phyloP scores from a whole-genome alignment of 1,284 basidiomycete genomes.

The Erythrobasidium hasegawianum region DNA sequence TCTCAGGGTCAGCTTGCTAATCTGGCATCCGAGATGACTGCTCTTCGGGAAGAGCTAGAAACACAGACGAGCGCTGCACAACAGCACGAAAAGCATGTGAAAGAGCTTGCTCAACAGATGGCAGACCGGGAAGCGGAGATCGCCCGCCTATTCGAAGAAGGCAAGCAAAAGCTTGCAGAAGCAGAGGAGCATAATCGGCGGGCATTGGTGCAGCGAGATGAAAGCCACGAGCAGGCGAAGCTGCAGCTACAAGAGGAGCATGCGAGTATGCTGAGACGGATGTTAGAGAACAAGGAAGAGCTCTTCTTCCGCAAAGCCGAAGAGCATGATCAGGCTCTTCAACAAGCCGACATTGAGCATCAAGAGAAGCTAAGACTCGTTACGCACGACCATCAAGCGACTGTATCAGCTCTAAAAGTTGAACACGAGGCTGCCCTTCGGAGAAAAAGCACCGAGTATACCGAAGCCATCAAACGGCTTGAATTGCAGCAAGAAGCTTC shows the following conservation, averaged over 20 bases:
- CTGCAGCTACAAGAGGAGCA: constrained; percentile 59
- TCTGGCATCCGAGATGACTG: constrained; percentile 77
- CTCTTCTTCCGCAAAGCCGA: constrained; percentile 31
- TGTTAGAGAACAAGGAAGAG: constrained; percentile 55
- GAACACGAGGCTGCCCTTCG: constrained; percentile 21
- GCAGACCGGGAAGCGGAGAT: constrained; percentile 7
- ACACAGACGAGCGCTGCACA: constrained; percentile 43
- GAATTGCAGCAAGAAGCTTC: constrained; percentile 55
- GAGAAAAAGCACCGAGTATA: constrained; percentile 60
- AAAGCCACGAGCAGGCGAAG: constrained; percentile 58
- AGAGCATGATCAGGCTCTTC: constrained; percentile 63
- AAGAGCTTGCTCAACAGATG: constrained; percentile 28
- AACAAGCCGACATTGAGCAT: constrained; percentile 65
- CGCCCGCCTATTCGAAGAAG: constrained; percentile 46
- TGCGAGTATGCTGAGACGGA: constrained; percentile 57
- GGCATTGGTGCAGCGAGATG: constrained; percentile 53
- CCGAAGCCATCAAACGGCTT: constrained; percentile 67
- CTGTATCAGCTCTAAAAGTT: constrained; percentile 4
- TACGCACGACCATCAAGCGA: constrained; percentile 44
- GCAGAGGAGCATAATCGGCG: constrained; percentile 54
- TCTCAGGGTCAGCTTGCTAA: constrained; percentile 76
- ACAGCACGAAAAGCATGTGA: constrained; percentile 41
- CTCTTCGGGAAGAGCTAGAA: constrained; percentile 62
- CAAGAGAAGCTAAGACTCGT: constrained; percentile 56
- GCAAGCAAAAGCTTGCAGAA: neutral